Percentiles rank a stretch among this genome's conserved stretches.
Conservation (phyloP, 176 grass and related monocot genomes). For the Pharus latifolius region DNA sequence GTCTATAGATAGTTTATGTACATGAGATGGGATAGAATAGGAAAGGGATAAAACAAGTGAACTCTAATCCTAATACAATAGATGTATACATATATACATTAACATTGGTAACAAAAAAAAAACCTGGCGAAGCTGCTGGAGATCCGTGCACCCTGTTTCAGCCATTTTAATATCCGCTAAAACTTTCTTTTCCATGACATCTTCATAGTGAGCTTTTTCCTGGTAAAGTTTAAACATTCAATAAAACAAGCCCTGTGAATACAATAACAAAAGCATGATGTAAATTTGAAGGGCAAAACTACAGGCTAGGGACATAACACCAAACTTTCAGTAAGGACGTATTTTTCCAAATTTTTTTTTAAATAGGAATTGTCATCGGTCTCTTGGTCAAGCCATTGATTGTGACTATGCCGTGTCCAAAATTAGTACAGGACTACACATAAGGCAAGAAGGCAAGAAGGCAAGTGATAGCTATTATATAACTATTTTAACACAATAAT, state of each 20-base stretch:
- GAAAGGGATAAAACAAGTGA: too few species aligned
- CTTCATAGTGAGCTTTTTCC: conserved; percentile 73
- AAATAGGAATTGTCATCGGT: background rate
- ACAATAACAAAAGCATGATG: background rate
- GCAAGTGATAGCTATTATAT: too few species aligned
- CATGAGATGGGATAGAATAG: too few species aligned
- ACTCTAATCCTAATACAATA: too few species aligned
- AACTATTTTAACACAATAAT: conserved; percentile 1
- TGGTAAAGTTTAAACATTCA: conserved; percentile 20
- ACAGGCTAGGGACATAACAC: too few species aligned
- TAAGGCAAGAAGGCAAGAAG: background rate
- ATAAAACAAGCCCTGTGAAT: background rate
- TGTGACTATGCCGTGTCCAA: background rate
- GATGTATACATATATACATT: too few species aligned
- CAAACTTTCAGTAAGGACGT: too few species aligned
- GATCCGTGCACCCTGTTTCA: conserved; percentile 41
- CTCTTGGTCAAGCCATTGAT: background rate
- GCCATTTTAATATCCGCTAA: conserved; percentile 63
- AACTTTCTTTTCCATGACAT: conserved; percentile 69
- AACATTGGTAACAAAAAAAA: conserved; percentile 3
- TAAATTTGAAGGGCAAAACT: too few species aligned
- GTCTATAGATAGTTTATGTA: too few species aligned
- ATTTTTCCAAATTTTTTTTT: too few species aligned
- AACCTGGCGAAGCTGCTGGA: conserved; percentile 72
- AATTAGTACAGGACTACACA: too few species aligned